Percentiles rank a stretch among this genome's conserved stretches.
These are phyloP conservation scores for Lachancea meyersii DNA, from an alignment of 805 yeast species.

Conservation along the genomic window DNA sequence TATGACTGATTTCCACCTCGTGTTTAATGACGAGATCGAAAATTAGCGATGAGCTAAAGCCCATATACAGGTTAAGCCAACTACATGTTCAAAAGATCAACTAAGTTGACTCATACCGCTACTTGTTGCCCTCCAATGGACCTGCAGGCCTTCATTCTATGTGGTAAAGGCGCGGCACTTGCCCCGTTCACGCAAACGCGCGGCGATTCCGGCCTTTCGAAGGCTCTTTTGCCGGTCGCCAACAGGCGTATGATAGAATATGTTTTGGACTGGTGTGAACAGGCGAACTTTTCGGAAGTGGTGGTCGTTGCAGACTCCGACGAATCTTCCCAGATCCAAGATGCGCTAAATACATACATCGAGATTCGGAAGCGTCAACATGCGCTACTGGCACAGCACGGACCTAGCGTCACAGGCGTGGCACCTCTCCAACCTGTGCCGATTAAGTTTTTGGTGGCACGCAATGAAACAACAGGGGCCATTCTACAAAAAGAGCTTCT, in stretches of 20 bases:
- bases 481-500: slow-evolving; percentile 45
- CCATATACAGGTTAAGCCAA: no score
- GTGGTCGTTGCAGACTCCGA: slow-evolving; percentile 54
- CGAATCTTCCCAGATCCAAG: slow-evolving; percentile 41
- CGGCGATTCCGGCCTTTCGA: slow-evolving; percentile 56
- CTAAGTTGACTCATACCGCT: not conserved
- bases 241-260: slow-evolving; percentile 83
- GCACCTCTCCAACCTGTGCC: slow-evolving; percentile 32
- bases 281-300: slow-evolving; percentile 68
- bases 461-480: slow-evolving; percentile 56
- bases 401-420: slow-evolving; percentile 21
- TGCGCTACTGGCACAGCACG: slow-evolving; percentile 19
- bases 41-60: slow-evolving; percentile 1
- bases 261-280: slow-evolving; percentile 88
- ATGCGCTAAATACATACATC: slow-evolving; percentile 45
- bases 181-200: slow-evolving; percentile 63
- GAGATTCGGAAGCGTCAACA: slow-evolving; percentile 34
- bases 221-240: slow-evolving; percentile 85
- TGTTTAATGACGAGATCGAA: not conserved
- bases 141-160: slow-evolving; percentile 82
- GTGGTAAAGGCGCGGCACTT: slow-evolving; percentile 76
- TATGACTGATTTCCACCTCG: no score
- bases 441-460: slow-evolving; percentile 40
- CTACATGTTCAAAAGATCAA: not conserved
- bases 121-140: slow-evolving; percentile 49